These are phyloP conservation scores for Spiromastix sp. DNA, from an alignment of 2,329 filamentous ascomycete species.

Conservation along the genomic window DNA sequence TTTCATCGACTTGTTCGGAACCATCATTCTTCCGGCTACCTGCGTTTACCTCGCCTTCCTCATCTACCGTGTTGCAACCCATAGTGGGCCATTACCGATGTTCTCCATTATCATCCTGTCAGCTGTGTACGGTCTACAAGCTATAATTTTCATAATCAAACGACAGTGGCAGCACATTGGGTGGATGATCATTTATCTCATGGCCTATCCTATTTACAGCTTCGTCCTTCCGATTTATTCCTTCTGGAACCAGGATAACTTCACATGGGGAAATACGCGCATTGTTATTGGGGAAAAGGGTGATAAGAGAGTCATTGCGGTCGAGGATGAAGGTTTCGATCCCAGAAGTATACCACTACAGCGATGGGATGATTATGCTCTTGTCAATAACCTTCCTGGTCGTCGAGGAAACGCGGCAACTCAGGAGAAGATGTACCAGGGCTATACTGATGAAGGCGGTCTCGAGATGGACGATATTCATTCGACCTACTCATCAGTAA, in stretches of 20 bases:
- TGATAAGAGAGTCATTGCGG: constrained; percentile 77
- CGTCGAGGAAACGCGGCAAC: constrained; percentile 64
- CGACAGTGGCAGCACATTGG: constrained; percentile 97
- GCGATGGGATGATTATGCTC: constrained; percentile 93
- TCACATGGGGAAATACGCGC: constrained; percentile 97
- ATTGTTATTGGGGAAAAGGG: constrained; percentile 93
- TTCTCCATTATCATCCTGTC: constrained; percentile 85
- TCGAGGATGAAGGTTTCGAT: constrained; percentile 76
- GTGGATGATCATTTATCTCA: constrained; percentile 98
- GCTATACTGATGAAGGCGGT: constrained; percentile 65
- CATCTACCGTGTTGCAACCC: constrained; percentile 64
- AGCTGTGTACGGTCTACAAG: constrained; percentile 89
- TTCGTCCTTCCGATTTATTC: constrained; percentile 89
- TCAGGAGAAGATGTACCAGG: constrained; percentile 51
- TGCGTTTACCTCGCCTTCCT: constrained; percentile 80
- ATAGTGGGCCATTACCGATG: constrained; percentile 65
- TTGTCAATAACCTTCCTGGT: constrained; percentile 77
- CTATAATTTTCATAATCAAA: constrained; percentile 91
- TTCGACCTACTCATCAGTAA: constrained; percentile 86
- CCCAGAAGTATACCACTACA: constrained; percentile 88
- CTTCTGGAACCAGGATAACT: constrained; percentile 99
- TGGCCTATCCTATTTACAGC: constrained; percentile 92
- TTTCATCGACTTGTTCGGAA: constrained; percentile 86
- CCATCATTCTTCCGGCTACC: constrained; percentile 81
- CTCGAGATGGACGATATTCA: constrained; percentile 95